Percentiles rank a stretch among this genome's conserved stretches.
phyloP scores from a whole-genome alignment of 768 basidiomycete genomes.

The Paxillus involutus region DNA sequence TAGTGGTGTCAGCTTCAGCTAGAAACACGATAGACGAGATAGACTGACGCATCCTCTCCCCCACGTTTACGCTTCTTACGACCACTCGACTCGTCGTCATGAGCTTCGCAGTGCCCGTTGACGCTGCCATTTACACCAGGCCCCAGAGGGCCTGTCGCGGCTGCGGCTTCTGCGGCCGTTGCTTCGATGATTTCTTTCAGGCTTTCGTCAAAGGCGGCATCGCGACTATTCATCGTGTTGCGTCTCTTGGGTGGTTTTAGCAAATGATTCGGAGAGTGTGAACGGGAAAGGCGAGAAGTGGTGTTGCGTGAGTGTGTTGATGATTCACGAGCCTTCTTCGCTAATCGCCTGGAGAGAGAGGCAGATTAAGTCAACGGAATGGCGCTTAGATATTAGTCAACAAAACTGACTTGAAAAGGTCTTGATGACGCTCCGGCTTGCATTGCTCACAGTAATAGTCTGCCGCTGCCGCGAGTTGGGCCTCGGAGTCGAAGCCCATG shows the following conservation, averaged over 20 bases:
- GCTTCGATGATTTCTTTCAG: conserved; percentile 74
- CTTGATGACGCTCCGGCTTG: conserved; percentile 79
- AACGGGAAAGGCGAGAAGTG: conserved; percentile 65
- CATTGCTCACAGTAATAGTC: conserved; percentile 96
- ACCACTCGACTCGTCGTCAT: conserved; percentile 49
- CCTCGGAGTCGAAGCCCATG: conserved; percentile 86
- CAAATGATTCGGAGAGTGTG: conserved; percentile 62
- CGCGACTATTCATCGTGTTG: conserved; percentile 97
- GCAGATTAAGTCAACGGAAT: conserved; percentile 15
- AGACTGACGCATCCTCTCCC: conserved; percentile 69
- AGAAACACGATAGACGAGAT: background rate
- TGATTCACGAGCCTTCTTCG: conserved; percentile 62
- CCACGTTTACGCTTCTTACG: conserved; percentile 75
- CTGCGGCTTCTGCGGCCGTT: conserved; percentile 70
- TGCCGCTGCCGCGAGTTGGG: conserved; percentile 67
- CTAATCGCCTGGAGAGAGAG: conserved; percentile 49
- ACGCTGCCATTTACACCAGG: conserved; percentile 36
- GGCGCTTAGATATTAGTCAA: conserved; percentile 12
- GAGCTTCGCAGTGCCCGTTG: conserved; percentile 40
- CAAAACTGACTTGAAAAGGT: conserved; percentile 73
- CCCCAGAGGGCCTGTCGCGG: conserved; percentile 42
- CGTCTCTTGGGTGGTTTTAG: conserved; percentile 81
- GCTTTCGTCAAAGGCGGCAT: conserved; percentile 91
- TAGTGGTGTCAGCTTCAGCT: conserved; percentile 9
- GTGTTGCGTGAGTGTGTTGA: conserved; percentile 64